Evolutionary conservation across 495 filamentous ascomycete genomes (phyloP), one percentile per base, ranked within the genome.

Genomic region (Pseudomonodictys pantanalensis): DNA sequence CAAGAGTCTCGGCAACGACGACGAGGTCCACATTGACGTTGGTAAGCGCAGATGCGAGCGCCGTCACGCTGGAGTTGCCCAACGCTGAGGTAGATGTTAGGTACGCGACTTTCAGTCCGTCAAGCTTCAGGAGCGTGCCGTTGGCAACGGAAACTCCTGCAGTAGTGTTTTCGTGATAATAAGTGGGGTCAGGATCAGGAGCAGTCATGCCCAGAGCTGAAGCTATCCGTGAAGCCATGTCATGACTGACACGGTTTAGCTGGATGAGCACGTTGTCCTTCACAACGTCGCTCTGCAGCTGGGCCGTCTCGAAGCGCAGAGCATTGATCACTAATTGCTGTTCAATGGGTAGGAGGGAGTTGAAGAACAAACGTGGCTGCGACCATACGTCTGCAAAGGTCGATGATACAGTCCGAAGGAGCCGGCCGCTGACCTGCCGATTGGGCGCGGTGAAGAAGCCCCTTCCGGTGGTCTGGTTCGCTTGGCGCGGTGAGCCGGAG

Each of bases 281-380:
- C 15, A 91, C 86, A 23, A 74, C 62, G 1, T 63, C 43, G 46
- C 80, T 85, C 53, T 77, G 70, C 39, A 90, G 59, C 35, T 87
- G 80, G 7, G 81, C 78, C 6, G 78, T 74, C 70, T 92, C 88
- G 72, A 91, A 92, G 25, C 88, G 85, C 56, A 90, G 83, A 1
- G 86, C 88, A 72, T 92, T 86, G 72, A 92, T 78, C 55, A 90
- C 68, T 71, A 90, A 86, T 68, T 92, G 88, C 68, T 90, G 81
- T 66, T 91, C 88, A 0, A 81, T 79, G 7, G 81, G 76, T 5
- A 79, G 69, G 42, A 92, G 80, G 0, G 86, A 90, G 80, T 90
- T 89, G 79, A 79, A 90, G 74, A 91, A 87, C 7, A 91, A 77
- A 2, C 88, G 81, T 0, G 86, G 81, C 66, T 92, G 88, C 2